Base-by-base conservation (phyloP, 495 filamentous ascomycete genomes). In the Evernia prunastri region DNA sequence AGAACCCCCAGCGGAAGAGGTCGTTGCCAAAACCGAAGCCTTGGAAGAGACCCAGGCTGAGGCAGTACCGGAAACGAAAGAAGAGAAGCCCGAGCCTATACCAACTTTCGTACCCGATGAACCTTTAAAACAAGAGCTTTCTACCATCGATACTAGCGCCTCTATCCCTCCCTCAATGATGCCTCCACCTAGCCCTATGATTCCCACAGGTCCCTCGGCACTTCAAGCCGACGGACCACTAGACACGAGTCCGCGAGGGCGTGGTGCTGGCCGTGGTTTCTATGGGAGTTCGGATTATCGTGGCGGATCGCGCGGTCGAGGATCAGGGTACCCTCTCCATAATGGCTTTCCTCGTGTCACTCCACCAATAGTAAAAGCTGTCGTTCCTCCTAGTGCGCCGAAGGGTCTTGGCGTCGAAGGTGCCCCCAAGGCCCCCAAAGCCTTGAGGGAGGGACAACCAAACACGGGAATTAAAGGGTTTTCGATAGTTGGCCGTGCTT, bases 351-450 rank as follows among this genome's bases (percentile, higher is more conserved):
- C 58, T 37, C 45, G 62, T 57, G 70, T 73, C 20, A 42, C 68
- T 40, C 27, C 54, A 33, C 33, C 40, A 43, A 49, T 64, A 25
- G 60, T 63, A 63, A 61, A 64, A 61, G 61, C 73, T 47, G 65
- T 68, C 40, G 61, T 69, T 7, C 63, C 71, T 47, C 73, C 72
- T 25, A 65, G 71, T 45, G 76, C 77, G 66, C 78, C 78, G 0
- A 72, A 74, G 68, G 84, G 83, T 17, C 76, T 80, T 45, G 86
- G 86, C n/a, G 86, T 89, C 53, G 84, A 82, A 73, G 86, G 86
- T 74, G 94, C 94, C 33, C 94, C 94, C 36, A 94, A 88, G 59
- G 94, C 91, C 2, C 94, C 94, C 4, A 92, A 94, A 74, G 94
- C 95, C 23, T 91, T 97, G 86, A 79, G 95, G 66, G 85, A 93